Evolutionary conservation across 1,284 basidiomycete genomes (phyloP), one percentile per base, ranked within the genome.

Genomic region (Ceratobasidium sp.): DNA sequence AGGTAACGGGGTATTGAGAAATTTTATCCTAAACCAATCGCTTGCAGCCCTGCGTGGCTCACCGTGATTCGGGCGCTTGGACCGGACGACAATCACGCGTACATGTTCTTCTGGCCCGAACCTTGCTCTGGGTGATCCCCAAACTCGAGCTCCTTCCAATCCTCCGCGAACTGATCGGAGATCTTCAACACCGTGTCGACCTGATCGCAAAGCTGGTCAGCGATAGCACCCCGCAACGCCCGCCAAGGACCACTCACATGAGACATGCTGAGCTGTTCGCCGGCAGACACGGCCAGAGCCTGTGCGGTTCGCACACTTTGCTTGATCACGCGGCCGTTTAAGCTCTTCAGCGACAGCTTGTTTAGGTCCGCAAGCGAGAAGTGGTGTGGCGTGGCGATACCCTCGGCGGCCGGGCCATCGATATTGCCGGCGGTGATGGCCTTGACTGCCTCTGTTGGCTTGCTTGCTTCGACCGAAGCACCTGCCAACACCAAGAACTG

Each of bases 251-350:
- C 58, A 54, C 71, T 62, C 37, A 73, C 71, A 73, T 73, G 71
- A 53, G 58, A 62, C 48, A 63, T 37, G 34, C 48, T 63, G 27
- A 73, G 58, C 75, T 73, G 31, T 62, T 74, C 37, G 58, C 48
- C 31, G 13, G 46, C 59, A 11, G 71, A 62, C 3, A 73, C 59
- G 11, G 79, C 77, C 24, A 80, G 65, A 3, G 79, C 77, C 39
- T 78, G 77, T n/a, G 78, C 78, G 8, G 78, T 79, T 1, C 79
- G 68, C 16, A 78, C 76, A n/a, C 58, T 56, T 39, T 79, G 77
- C 74, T 79, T 78, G 74, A 80, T 78, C 39, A 71, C 62, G 5
- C 78, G 75, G 19, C 77, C 78, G 37, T 77, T 77, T 22, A 77
- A 22, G 29, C 63, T 61, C 64, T 46, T 68, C 24, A 51, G 19